Percentiles rank a stretch among this genome's conserved stretches.
Evolutionary conservation across 148 eudicot species (phyloP).

Genomic region (Vaccinium myrtillus): DNA sequence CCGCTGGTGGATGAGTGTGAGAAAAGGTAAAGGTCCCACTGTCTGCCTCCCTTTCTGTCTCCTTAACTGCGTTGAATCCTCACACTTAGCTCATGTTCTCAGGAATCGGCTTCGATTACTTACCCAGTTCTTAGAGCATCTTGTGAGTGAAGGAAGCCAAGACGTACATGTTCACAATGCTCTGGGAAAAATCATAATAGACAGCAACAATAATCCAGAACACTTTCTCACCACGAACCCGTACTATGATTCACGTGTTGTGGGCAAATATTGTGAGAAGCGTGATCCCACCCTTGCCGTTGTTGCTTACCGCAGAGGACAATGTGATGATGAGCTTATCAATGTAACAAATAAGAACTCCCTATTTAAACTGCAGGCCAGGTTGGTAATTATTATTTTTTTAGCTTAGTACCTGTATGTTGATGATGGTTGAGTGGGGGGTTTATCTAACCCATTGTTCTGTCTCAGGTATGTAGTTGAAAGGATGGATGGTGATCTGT

Average conservation of each 20-base stretch:
- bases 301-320: conserved; percentile 94
- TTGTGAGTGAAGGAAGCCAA: conserved; percentile 96
- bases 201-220: conserved; percentile 95
- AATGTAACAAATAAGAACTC: conserved; percentile 91
- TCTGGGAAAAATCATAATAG: conserved; percentile 92
- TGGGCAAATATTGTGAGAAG: conserved; percentile 97
- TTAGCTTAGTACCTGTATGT: not conserved
- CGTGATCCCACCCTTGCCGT: conserved; percentile 99
- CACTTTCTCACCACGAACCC: conserved; percentile 97
- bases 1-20: conserved; percentile 95
- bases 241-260: conserved; percentile 95
- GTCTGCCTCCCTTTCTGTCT: not conserved
- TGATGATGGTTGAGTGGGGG: not conserved
- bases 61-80: conserved; percentile 18
- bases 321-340: conserved; percentile 95
- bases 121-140: conserved; percentile 95
- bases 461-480: conserved; percentile 79
- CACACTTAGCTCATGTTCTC: conserved; percentile 17
- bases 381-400: conserved; percentile 37
- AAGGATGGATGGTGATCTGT: conserved; percentile 91
- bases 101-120: conserved; percentile 96
- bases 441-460: not conserved
- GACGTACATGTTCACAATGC: conserved; percentile 99
- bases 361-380: conserved; percentile 83
- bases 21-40: conserved; percentile 52